These are phyloP conservation scores for Vigna nakashimae DNA, from an alignment of 306 rosid genomes.

Conservation along the genomic window DNA sequence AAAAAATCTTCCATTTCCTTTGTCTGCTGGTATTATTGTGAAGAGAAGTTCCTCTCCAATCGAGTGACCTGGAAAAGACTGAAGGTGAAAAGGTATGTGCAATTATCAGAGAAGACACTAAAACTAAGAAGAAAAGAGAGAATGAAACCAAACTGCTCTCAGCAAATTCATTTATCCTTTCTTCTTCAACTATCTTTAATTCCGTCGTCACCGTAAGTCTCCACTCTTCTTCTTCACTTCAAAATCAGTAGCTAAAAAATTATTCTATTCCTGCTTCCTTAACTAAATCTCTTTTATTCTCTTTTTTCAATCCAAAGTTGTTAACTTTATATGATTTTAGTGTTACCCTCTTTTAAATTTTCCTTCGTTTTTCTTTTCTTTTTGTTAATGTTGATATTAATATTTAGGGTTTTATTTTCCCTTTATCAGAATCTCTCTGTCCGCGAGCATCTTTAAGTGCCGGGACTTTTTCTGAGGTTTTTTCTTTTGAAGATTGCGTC, in stretches of 20 bases:
- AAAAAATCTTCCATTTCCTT: no score
- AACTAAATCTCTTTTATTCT: neutral
- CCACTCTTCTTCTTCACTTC: constrained; percentile 18
- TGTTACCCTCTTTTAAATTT: constrained; percentile 20
- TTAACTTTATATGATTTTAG: constrained; percentile 31
- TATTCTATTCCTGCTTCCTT: neutral
- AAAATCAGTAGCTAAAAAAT: no score
- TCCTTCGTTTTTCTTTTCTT: neutral
- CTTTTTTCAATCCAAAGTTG: constrained; percentile 25
- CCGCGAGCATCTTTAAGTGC: neutral
- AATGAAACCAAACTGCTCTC: neutral
- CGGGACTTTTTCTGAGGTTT: neutral
- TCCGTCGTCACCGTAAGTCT: constrained; percentile 28
- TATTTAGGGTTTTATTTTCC: constrained; percentile 45
- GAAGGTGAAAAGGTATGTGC: neutral
- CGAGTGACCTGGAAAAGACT: no score
- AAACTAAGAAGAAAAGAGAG: neutral
- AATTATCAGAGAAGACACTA: neutral
- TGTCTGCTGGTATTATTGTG: no score
- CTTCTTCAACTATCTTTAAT: constrained; percentile 30
- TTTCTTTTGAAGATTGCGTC: neutral
- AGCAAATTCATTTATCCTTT: neutral
- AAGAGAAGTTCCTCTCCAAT: no score
- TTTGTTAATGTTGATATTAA: neutral
- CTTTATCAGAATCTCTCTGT: neutral